Evolutionary conservation across 352 stramenopile species (phyloP), one percentile per base, ranked within the genome.

Genomic region (Globisporangium irregulare): DNA sequence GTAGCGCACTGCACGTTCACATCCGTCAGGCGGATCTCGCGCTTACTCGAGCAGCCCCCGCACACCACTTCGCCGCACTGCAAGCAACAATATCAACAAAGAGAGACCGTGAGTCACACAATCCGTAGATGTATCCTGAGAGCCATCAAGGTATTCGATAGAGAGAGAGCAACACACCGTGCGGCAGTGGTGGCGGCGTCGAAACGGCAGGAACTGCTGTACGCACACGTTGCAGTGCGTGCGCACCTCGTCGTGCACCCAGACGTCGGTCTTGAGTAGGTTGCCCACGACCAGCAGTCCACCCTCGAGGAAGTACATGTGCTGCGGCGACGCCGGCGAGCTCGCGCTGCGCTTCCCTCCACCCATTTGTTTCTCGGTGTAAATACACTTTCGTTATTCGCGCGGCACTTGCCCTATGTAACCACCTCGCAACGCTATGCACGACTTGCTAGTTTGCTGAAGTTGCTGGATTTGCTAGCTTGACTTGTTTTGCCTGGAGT

Each of bases 191-290:
- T 92, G 84, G 46, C 86, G 82, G 18, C 84, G 81, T 20, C 84
- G 84, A 56, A 94, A 92, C 8, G 86, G 80, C 41, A 91, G 71
- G 72, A 94, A 94, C 62, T 92, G 84, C 80, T 92, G 83, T 34
- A 93, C 74, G 68, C 86, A 94, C 50, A 92, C 79, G 64, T 81
- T 94, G 77, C 86, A 94, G 67, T 93, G 86, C 20, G 82, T 90
- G 27, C 84, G 81, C 46, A 84, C 69, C 22, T 83, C 77, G 70
- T 94, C 84, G 34, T 89, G 73, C 14, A 94, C 71, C 86, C 86
- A 94, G 9, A 72, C 72, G 50, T 91, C 80, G 22, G 80, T 87
- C 63, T 84, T 82, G 46, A 92, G 74, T 41, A 94, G 68, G 53
- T 89, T 94, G 38, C 69, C 75, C 14, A 89, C 83, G 41, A 92